Base-by-base conservation (phyloP, 2,329 filamentous ascomycete genomes). In the Berkeleyomyces basicola region DNA sequence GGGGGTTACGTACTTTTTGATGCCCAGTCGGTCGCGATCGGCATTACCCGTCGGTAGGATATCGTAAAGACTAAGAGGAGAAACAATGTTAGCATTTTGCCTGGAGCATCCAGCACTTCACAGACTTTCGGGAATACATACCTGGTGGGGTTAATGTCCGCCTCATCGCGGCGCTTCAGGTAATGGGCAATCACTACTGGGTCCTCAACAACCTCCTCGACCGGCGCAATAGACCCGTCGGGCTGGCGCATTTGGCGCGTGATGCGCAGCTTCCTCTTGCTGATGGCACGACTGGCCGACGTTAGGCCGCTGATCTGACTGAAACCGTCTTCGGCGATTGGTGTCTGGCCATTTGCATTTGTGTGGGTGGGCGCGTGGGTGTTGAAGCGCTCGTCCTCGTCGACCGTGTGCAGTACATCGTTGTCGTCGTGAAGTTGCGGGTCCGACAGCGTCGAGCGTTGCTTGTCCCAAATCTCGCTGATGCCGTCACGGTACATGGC, bases 401-500 rank as follows among this genome's bases (percentile, higher is more conserved):
- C 81, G 63, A 81, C 78, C 40, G 79, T 81, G 58, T 77, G 76
- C 11, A 79, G 76, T 10, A 84, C 75, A 49, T 85, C 82, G 59
- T 79, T 78, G 67, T 84, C 82, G 60, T 83, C 81, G 67, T 83
- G 85, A 65, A 90, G 85, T 57, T 85, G 80, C 0, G 76, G 76
- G 63, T 93, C 87, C 5, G 85, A 85, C 5, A 97, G 78, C 61
- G 86, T 92, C 11, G 81, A 75, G 72, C 87, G 89, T 72, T 97
- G 92, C 67, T 87, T 85, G 65, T 90, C 85, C 93, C 93, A 99
- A 65, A 97, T 96, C 65, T 88, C 84, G 63, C 85, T 83, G 68
- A 99, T 96, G 31, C 90, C 90, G 61, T 91, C 86, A 68, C 95
- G 90, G 71, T 99, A 99, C 68, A 90, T 87, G 66, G 84, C 85